phyloP scores from a whole-genome alignment of 129 eudicot species.

The Logfia minima region DNA sequence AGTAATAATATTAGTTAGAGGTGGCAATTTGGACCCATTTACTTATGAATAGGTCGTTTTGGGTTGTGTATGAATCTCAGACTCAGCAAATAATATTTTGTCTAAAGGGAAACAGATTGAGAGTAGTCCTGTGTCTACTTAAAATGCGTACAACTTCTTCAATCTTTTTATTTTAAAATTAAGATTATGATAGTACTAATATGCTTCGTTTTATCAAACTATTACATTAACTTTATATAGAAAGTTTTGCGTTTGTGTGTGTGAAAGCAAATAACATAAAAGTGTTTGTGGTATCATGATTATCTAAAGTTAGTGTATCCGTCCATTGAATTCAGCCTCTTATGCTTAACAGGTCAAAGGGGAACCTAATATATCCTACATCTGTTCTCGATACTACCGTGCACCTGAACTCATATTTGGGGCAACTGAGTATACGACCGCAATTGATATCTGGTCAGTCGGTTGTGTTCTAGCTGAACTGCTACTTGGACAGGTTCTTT shows the following conservation, averaged over 20 bases:
- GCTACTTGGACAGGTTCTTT: conserved; percentile 66
- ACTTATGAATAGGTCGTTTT: background rate
- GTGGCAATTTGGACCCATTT: conserved; percentile 3
- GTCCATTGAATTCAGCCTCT: background rate
- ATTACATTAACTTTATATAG: background rate
- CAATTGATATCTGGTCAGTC: conserved; percentile 68
- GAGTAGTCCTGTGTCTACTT: background rate
- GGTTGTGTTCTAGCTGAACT: conserved; percentile 68
- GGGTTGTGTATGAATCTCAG: background rate
- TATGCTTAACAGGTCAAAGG: conserved; percentile 54
- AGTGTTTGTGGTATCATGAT: background rate
- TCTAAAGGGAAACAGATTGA: background rate
- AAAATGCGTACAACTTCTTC: background rate
- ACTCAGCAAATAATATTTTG: background rate
- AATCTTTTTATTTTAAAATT: background rate
- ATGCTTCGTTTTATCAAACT: background rate
- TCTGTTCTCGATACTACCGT: conserved; percentile 58
- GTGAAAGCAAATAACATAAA: background rate
- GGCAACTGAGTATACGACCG: conserved; percentile 60
- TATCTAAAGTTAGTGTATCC: background rate
- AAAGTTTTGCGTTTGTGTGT: background rate
- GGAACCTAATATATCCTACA: conserved; percentile 55
- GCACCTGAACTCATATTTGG: conserved; percentile 68
- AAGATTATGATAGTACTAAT: background rate
- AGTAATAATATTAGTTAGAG: background rate